Evolutionary conservation across 2,329 filamentous ascomycete genomes (phyloP).

Genomic region (Conoideocrella luteorostrata): DNA sequence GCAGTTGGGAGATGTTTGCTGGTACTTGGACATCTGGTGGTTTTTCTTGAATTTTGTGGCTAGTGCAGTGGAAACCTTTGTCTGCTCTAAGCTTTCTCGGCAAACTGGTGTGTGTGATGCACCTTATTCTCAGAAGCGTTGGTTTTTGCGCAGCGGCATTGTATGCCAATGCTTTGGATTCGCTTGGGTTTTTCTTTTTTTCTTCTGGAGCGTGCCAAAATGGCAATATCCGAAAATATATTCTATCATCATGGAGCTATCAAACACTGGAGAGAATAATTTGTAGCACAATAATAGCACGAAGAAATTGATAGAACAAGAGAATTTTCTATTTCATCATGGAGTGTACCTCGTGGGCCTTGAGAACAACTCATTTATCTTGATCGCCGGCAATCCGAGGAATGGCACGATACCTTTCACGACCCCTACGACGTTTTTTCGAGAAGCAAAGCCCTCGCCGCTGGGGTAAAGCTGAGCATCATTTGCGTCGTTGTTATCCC

Average conservation of each 20-base stretch:
- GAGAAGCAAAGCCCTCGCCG: neutral
- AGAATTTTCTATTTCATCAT: neutral
- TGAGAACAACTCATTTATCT: neutral
- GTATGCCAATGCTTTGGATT: neutral
- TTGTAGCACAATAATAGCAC: neutral
- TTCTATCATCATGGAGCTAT: neutral
- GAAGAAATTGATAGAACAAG: neutral
- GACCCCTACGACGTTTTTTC: neutral
- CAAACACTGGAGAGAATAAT: neutral
- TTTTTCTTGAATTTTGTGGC: neutral
- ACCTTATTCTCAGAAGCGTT: neutral
- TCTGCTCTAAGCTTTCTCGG: neutral
- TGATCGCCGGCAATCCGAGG: neutral
- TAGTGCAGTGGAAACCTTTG: neutral
- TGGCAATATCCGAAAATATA: neutral
- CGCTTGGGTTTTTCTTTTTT: neutral
- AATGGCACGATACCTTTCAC: neutral
- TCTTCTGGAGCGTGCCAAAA: constrained; percentile 1
- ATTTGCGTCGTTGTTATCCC: neutral
- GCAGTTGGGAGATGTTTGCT: neutral
- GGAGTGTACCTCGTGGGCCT: neutral
- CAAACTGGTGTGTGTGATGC: neutral
- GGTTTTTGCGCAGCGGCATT: too few relatives aligned
- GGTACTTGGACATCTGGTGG: constrained; percentile 1
- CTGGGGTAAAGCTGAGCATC: neutral